Evolutionary conservation across 768 basidiomycete genomes (phyloP), one percentile per base, ranked within the genome.

Genomic region (Boletellus ananiceps): DNA sequence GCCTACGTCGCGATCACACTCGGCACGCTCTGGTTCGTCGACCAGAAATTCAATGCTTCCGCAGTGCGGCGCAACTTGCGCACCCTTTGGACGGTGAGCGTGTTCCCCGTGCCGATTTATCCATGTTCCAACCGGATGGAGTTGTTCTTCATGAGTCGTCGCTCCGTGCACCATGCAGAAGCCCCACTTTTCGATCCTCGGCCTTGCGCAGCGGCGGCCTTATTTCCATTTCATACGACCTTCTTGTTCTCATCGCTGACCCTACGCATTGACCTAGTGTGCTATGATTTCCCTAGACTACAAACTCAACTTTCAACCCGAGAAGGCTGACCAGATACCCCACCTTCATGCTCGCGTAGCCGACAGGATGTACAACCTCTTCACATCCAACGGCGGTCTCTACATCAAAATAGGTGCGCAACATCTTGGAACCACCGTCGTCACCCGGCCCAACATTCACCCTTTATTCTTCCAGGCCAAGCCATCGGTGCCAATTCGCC

Each of bases 311-410:
- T 96, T 95, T 57, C 82, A 75, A 8, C 82, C 84, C 0, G 77
- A 78, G 40, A 84, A 84, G 51, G 80, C 79, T 0, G 80, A 87
- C 23, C 68, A 74, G 44, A 93, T 95, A 60, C 86, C 88, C 6
- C 75, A 81, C 23, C 71, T 97, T 2, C 94, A 97, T 55, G 80
- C 88, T 55, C 81, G 94, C 38, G 89, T 93, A 9, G 93, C 91
- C 0, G 74, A 83, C 16, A 73, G 91, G 46, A 72, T 97, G 50
- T 84, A 81, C 54, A 70, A 84, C 61, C 74, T 96, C 40, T 80
- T 93, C 58, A 84, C 81, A 0, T 79, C 80, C 35, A 95, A 95
- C 67, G 88, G 89, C 8, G 88, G 89, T 6, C 71, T 93, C 3
- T 93, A 90, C 64, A 87, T 92, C 58, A 91, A 93, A 65, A 84